Base-by-base conservation (phyloP, 257 asterid genomes). In the Petrea volubilis region DNA sequence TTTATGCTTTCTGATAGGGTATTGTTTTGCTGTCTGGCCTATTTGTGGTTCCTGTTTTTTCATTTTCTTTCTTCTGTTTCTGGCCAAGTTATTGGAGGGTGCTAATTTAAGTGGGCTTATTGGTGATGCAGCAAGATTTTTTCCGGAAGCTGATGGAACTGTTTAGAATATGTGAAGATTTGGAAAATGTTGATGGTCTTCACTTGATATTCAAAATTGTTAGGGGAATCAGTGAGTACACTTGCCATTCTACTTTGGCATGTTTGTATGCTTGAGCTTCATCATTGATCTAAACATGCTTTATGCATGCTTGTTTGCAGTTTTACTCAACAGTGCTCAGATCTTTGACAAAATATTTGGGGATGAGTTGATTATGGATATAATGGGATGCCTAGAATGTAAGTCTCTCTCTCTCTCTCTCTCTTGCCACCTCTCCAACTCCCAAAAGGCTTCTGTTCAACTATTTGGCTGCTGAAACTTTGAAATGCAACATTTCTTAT, bases 321-420 rank as follows among this genome's bases (percentile, higher is more conserved):
- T 91, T 84, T 66, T 88, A 66, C 87, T 95, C 55, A 92, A 95
- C 78, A 95, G 82, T 67, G 49, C 96, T 47, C 97, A 83, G 84
- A 88, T 92, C 74, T 92, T 88, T 85, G 99, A 95, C 79, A 95
- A 86, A 79, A 84, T 95, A 72, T 87, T 95, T 10, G 96, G 95
- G 71, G 98, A 95, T 85, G 98, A 95, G 72, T 81, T 86, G 84
- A 85, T 95, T 46, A 85, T 92, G 87, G 97, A 95, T 82, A 75
- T 92, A 74, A 88, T 95, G 67, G 99, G 99, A 72, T 90, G 97
- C 84, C 88, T 95, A 65, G 99, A 95, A 79, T 87, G 99, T 95
- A 83, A 84, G 93, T 72, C 58, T 65, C 67, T 71, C 76, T 51
- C 64, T 55, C 49, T 18, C 43, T 33, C 18, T 21, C 58, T 23